Percentiles rank a stretch among this genome's conserved stretches.
Conservation (phyloP, 495 filamentous ascomycete genomes). For the Cercophora sp. region DNA sequence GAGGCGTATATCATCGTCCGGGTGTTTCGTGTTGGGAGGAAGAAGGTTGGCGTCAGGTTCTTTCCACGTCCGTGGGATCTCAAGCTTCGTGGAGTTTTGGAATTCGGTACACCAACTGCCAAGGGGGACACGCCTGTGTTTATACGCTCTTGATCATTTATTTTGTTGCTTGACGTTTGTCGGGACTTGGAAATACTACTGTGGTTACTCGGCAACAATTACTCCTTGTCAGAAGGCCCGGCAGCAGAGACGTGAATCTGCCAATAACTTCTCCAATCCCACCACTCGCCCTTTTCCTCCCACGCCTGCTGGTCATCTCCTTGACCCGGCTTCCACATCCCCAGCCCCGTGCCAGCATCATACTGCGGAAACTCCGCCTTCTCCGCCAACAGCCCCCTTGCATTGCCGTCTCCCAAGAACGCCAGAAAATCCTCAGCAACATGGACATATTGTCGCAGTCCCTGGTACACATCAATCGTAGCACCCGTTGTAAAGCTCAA, state of each 20-base stretch:
- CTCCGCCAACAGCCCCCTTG: slow-evolving; percentile 30
- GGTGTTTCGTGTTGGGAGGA: background rate
- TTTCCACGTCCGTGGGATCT: background rate
- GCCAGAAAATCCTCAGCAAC: slow-evolving; percentile 42
- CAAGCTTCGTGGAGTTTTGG: background rate
- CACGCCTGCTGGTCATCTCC: slow-evolving; percentile 16
- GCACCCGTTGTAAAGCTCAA: slow-evolving; percentile 48
- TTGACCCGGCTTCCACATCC: slow-evolving; percentile 36
- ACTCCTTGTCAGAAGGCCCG: background rate
- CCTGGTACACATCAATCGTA: slow-evolving; percentile 37
- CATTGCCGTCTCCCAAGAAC: slow-evolving; percentile 33
- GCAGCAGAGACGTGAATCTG: slow-evolving; percentile 37
- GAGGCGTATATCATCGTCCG: background rate
- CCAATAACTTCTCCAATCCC: slow-evolving; percentile 39
- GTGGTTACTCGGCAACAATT: no score
- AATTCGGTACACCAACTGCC: background rate
- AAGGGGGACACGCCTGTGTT: background rate
- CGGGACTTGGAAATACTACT: no score
- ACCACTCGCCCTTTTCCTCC: slow-evolving; percentile 27
- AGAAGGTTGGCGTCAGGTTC: background rate
- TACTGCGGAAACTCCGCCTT: slow-evolving; percentile 38
- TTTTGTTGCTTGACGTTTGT: no score
- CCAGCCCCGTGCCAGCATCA: slow-evolving; percentile 30
- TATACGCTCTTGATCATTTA: no score
- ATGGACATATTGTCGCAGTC: slow-evolving; percentile 42